phyloP scores from a whole-genome alignment of 371 early-diverging fungal genomes.

The Circinella umbellata region DNA sequence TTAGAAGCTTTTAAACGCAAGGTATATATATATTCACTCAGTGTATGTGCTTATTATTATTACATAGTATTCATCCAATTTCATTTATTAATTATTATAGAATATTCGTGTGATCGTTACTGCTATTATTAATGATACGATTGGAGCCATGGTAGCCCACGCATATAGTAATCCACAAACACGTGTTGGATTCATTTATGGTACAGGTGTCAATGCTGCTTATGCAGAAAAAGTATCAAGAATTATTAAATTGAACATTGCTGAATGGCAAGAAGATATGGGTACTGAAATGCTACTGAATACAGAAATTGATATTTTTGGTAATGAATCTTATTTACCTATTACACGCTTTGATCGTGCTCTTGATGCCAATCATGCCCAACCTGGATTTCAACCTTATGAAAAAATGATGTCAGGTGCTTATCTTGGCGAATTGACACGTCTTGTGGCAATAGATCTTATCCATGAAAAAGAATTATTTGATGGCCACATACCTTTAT shows the following conservation, averaged over 20 bases:
- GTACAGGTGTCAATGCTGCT: constrained; percentile 93
- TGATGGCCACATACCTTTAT: constrained; percentile 58
- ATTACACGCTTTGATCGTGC: constrained; percentile 76
- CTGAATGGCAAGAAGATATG: constrained; percentile 24
- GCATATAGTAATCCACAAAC: constrained; percentile 81
- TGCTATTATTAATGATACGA: constrained; percentile 92
- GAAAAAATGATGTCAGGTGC: constrained; percentile 93
- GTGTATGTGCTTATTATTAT: too few species aligned
- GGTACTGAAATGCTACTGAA: constrained; percentile 83
- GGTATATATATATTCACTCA: constrained; percentile 25
- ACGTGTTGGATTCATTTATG: constrained; percentile 85
- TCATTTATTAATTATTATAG: constrained; percentile 36
- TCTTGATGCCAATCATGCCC: constrained; percentile 73
- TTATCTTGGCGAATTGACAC: constrained; percentile 87
- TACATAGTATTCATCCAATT: neutral
- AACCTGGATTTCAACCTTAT: constrained; percentile 78
- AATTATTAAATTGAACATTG: constrained; percentile 20
- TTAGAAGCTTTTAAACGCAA: constrained; percentile 75
- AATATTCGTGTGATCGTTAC: constrained; percentile 64
- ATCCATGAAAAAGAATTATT: constrained; percentile 70
- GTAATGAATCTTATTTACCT: constrained; percentile 75
- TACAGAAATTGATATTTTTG: constrained; percentile 82
- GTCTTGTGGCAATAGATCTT: constrained; percentile 74
- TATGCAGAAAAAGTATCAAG: constrained; percentile 75
- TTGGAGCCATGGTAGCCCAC: constrained; percentile 86